Evolutionary conservation across 2,329 filamentous ascomycete genomes (phyloP).

Genomic region (Aspergillus ochraceoroseus): DNA sequence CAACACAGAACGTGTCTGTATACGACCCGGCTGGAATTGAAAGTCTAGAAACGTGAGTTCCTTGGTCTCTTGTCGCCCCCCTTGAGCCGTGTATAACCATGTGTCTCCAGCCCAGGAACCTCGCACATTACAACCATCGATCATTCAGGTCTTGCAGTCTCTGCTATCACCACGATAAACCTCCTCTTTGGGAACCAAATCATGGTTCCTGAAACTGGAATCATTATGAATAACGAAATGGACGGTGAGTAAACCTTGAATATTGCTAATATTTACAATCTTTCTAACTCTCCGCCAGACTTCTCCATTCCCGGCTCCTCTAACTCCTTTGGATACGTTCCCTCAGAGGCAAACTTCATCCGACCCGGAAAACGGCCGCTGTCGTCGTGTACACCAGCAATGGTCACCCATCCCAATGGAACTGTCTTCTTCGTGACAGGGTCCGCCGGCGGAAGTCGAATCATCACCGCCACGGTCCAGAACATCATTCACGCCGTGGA

Average conservation of each 20-base stretch:
- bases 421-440: slow-evolving; percentile 65
- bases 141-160: slow-evolving; percentile 66
- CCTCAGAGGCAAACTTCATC: slow-evolving; percentile 75
- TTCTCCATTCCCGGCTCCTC: slow-evolving; percentile 74
- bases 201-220: slow-evolving; percentile 74
- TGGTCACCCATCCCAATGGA: slow-evolving; percentile 63
- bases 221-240: slow-evolving; percentile 67
- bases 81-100: too few relatives aligned
- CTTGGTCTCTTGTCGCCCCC: neutral
- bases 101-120: slow-evolving; percentile 51
- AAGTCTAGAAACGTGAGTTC: slow-evolving; percentile 55
- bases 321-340: slow-evolving; percentile 82
- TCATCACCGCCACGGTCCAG: slow-evolving; percentile 74
- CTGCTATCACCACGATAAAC: slow-evolving; percentile 83
- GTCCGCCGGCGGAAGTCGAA: slow-evolving; percentile 74
- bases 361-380: slow-evolving; percentile 74
- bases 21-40: slow-evolving; percentile 69
- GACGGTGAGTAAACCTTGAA: slow-evolving; percentile 45
- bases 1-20: slow-evolving; percentile 64
- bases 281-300: slow-evolving; percentile 62
- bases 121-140: slow-evolving; percentile 62
- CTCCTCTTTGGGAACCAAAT: slow-evolving; percentile 75
- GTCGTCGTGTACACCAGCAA: slow-evolving; percentile 74
- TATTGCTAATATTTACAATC: neutral
- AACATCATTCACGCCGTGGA: slow-evolving; percentile 69